Conservation (phyloP, 257 asterid species). For the Gentiana straminea region DNA sequence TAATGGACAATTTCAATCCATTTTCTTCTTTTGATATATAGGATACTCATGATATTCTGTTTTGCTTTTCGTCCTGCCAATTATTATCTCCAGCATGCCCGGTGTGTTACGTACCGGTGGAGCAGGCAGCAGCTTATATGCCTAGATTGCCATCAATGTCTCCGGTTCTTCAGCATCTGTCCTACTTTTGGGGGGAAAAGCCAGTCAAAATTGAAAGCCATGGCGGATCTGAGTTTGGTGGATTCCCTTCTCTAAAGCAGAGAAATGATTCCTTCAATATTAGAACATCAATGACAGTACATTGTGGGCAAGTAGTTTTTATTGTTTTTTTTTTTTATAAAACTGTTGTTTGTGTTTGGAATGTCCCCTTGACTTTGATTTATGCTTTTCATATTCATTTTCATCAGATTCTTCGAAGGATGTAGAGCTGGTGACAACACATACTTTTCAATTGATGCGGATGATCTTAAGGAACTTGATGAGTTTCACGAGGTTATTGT, state of each 20-base stretch:
- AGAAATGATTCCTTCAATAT: slow-evolving; percentile 65
- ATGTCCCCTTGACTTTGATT: slow-evolving; percentile 3
- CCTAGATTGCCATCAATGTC: slow-evolving; percentile 64
- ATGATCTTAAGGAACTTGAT: slow-evolving; percentile 63
- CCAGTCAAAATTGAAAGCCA: slow-evolving; percentile 44
- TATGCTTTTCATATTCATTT: slow-evolving; percentile 11
- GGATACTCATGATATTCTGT: slow-evolving; percentile 6
- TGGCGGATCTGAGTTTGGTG: slow-evolving; percentile 95
- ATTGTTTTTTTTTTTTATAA: slow-evolving; percentile 3
- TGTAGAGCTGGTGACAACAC: slow-evolving; percentile 78
- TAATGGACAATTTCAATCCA: neutral
- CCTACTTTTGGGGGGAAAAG: slow-evolving; percentile 54
- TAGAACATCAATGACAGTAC: slow-evolving; percentile 75
- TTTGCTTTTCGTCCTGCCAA: slow-evolving; percentile 19
- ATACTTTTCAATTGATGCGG: slow-evolving; percentile 75
- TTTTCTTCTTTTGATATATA: neutral
- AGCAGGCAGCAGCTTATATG: slow-evolving; percentile 70
- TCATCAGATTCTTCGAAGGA: slow-evolving; percentile 74
- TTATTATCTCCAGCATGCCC: slow-evolving; percentile 51
- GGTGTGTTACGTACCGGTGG: slow-evolving; percentile 78
- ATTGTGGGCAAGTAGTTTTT: slow-evolving; percentile 72
- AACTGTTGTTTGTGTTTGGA: neutral
- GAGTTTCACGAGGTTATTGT: slow-evolving; percentile 75
- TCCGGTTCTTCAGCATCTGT: slow-evolving; percentile 57
- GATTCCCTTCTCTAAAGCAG: slow-evolving; percentile 75